Evolutionary conservation across 1,284 basidiomycete genomes (phyloP), one percentile per base, ranked within the genome.

Genomic region (Malassezia japonica): DNA sequence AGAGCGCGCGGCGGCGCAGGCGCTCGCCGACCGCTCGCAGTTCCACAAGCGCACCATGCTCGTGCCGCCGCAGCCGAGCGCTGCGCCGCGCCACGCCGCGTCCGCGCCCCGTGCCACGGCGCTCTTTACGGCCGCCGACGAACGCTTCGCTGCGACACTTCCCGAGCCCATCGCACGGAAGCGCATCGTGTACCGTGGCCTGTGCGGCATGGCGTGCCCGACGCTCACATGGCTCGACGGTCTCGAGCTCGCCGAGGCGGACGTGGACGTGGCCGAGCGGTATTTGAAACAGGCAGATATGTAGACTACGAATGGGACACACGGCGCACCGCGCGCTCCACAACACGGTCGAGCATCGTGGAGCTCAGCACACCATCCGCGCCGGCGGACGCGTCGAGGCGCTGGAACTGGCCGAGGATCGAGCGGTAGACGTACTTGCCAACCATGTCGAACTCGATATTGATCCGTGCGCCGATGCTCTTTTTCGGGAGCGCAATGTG

Each of bases 371-470:
- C 38, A 13, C 31, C 29, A 12, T 38, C 29, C 10, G 32, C 29
- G 23, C 39, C 33, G 18, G 44, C 25, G 0, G 43, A 13, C 21
- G 16, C 38, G 25, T 36, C 44, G 6, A 47, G 33, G 29, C 50
- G 45, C 18, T 41, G 25, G 13, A 47, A 38, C 32, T 55, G 29
- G 34, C 46, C 56, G 21, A 36, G 25, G 24, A 54, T 32, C 24
- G 40, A 43, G 21, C 68, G 57, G 49, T 66, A 56, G 16, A 70
- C 68, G 51, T 68, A 71, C 52, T 71, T 71, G 50, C 68, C 68
- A 20, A 71, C 68, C 67, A 71, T 71, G 48, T 72, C 69, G 35
- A 72, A 59, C 55, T 72, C 69, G 18, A 72, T 62, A 40, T 72
- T 72, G 36, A 72, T 65, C 33, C 50, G 57, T n/a, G 62, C 60